phyloP scores from a whole-genome alignment of 208 protist species.

The Leishmania amazonensis region DNA sequence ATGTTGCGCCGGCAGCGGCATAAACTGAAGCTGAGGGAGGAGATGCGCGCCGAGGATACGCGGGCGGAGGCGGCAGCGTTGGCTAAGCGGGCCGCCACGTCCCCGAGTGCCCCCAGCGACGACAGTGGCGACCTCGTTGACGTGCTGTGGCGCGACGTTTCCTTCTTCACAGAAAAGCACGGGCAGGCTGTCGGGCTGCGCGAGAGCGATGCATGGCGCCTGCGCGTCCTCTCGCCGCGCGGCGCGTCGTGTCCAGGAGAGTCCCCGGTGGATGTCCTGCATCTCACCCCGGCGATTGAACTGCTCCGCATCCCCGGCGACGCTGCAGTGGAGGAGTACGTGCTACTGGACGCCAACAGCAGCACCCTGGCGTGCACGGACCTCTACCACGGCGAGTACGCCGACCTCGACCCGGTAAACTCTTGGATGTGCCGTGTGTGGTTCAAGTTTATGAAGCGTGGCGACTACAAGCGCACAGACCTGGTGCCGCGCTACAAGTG shows the following conservation, averaged over 20 bases:
- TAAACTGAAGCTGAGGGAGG: conserved; percentile 16
- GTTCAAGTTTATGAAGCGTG: conserved; percentile 90
- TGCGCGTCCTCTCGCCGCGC: conserved; percentile 35
- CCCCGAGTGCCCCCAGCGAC: not conserved
- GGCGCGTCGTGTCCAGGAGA: not conserved
- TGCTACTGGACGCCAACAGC: conserved; percentile 67
- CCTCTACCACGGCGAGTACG: conserved; percentile 83
- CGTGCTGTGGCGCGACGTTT: conserved; percentile 33
- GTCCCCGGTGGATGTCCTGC: conserved; percentile 17
- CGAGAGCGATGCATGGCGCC: conserved; percentile 33
- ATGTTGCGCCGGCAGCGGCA: conserved; percentile 18
- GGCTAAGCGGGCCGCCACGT: not conserved
- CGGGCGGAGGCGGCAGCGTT: conserved; percentile 1
- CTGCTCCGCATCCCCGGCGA: conserved; percentile 72
- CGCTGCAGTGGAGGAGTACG: conserved; percentile 71
- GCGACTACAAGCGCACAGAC: conserved; percentile 78
- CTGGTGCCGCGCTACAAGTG: conserved; percentile 76
- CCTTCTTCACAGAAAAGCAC: conserved; percentile 19
- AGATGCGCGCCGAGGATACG: conserved; percentile 18
- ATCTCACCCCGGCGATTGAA: conserved; percentile 66
- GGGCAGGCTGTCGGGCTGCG: conserved; percentile 39
- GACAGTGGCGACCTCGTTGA: conserved; percentile 38
- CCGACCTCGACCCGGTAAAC: conserved; percentile 86
- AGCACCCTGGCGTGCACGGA: conserved; percentile 71
- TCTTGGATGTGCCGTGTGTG: conserved; percentile 89